A percentile compares a stretch with the other conserved stretches of the same genome.
Evolutionary conservation across 805 yeast species (phyloP).

Genomic region (Yamadazyma takamatsuzukensis): DNA sequence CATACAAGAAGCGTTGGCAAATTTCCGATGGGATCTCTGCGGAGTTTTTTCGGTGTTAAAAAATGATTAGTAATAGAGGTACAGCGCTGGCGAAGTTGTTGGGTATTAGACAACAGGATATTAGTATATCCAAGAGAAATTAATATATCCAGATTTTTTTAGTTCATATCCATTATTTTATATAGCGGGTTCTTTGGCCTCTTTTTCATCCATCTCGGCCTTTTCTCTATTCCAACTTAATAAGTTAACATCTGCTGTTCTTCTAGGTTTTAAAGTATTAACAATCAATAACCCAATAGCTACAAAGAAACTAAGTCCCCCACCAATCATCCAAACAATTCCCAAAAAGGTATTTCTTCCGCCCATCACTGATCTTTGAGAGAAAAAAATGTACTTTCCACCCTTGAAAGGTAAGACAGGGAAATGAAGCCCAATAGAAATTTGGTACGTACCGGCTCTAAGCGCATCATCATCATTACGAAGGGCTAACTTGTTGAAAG

Average conservation of each 20-base stretch:
- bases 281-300: constrained; percentile 50
- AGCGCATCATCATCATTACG: constrained; percentile 58
- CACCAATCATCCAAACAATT: constrained; percentile 69
- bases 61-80: too few relatives aligned
- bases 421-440: constrained; percentile 70
- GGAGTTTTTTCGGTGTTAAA: too few relatives aligned
- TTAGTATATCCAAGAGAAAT: too few relatives aligned
- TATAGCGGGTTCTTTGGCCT: too few relatives aligned
- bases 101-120: too few relatives aligned
- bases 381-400: constrained; percentile 59
- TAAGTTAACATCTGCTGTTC: constrained; percentile 64
- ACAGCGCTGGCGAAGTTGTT: too few relatives aligned
- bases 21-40: too few relatives aligned
- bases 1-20: too few relatives aligned
- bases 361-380: constrained; percentile 71
- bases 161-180: too few relatives aligned
- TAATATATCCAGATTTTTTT: too few relatives aligned
- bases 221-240: constrained; percentile 67
- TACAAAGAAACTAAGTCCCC: constrained; percentile 61
- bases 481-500: constrained; percentile 47
- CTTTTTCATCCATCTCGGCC: too few relatives aligned
- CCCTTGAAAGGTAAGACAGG: constrained; percentile 71
- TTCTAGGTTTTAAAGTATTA: constrained; percentile 64
- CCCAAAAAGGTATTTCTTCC: constrained; percentile 76
- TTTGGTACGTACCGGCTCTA: constrained; percentile 57